Conservation (phyloP, 1,284 basidiomycete species). For the Albatrellus sp. region DNA sequence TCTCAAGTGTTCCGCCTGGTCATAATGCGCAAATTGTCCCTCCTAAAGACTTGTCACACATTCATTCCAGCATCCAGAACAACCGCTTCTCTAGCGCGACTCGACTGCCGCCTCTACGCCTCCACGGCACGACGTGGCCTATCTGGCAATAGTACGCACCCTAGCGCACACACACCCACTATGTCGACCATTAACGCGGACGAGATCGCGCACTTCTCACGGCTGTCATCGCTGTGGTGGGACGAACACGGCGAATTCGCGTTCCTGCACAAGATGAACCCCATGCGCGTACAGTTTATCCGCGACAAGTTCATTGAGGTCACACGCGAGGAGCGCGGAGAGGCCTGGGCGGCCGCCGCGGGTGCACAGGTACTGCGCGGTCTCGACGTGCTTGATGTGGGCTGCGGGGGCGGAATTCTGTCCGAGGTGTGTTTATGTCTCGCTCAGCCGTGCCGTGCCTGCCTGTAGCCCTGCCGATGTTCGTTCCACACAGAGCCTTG, state of each 20-base stretch:
- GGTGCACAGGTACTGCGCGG: constrained; percentile 34
- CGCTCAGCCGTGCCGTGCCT: background rate
- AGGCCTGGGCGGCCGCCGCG: constrained; percentile 15
- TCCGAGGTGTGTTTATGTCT: constrained; percentile 56
- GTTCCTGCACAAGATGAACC: constrained; percentile 93
- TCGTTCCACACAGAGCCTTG: constrained; percentile 50
- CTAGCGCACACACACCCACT: background rate
- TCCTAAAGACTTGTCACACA: too few relatives aligned
- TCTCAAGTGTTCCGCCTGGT: too few relatives aligned
- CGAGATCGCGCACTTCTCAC: constrained; percentile 90
- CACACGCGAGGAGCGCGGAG: constrained; percentile 37
- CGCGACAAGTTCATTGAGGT: constrained; percentile 64
- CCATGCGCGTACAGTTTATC: constrained; percentile 77
- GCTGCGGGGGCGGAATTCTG: constrained; percentile 91
- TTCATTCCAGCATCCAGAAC: too few relatives aligned
- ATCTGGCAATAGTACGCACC: background rate
- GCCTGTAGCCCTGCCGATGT: background rate
- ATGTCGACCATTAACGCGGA: constrained; percentile 50
- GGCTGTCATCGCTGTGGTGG: constrained; percentile 93
- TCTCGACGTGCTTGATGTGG: constrained; percentile 71
- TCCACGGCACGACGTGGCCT: too few relatives aligned
- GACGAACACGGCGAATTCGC: constrained; percentile 88
- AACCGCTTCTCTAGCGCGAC: too few relatives aligned
- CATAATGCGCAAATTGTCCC: too few relatives aligned
- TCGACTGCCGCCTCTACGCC: too few relatives aligned